Evolutionary conservation across 1,284 basidiomycete genomes (phyloP).

Genomic region (Schizopora paradoxa): DNA sequence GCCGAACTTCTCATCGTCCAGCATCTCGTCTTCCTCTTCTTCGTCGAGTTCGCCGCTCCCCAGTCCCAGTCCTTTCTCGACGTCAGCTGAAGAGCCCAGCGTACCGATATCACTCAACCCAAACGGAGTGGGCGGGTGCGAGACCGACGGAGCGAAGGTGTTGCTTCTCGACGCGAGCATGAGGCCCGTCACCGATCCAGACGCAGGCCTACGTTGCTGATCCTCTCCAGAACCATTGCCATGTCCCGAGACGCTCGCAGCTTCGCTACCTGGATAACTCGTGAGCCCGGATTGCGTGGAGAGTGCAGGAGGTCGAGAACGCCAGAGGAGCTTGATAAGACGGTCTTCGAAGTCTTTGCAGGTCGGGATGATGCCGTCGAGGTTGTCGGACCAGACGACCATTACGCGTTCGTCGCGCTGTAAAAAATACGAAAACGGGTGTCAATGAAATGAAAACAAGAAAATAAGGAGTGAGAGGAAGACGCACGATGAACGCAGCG

Average conservation of each 20-base stretch:
- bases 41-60: conserved; percentile 5
- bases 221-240: no score
- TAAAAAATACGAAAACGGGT: not conserved
- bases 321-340: conserved; percentile 76
- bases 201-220: conserved; percentile 4
- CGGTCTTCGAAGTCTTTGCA: conserved; percentile 73
- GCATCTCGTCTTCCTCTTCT: conserved; percentile 8
- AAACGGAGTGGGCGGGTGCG: not conserved
- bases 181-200: not conserved
- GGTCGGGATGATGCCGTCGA: conserved; percentile 68
- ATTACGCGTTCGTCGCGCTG: conserved; percentile 73
- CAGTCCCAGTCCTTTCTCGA: conserved; percentile 11
- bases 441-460: not conserved
- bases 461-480: no score
- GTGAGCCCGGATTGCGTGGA: conserved; percentile 13
- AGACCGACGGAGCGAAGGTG: conserved; percentile 1
- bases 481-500: conserved; percentile 73
- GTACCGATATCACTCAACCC: not conserved
- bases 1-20: conserved; percentile 13
- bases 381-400: conserved; percentile 72
- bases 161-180: conserved; percentile 6
- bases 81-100: conserved; percentile 4
- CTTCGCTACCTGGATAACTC: conserved; percentile 4
- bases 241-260: not conserved
- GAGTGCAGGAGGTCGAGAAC: conserved; percentile 28